phyloP scores from a whole-genome alignment of 805 yeast species.

The Lipomyces spencermartinsiae region DNA sequence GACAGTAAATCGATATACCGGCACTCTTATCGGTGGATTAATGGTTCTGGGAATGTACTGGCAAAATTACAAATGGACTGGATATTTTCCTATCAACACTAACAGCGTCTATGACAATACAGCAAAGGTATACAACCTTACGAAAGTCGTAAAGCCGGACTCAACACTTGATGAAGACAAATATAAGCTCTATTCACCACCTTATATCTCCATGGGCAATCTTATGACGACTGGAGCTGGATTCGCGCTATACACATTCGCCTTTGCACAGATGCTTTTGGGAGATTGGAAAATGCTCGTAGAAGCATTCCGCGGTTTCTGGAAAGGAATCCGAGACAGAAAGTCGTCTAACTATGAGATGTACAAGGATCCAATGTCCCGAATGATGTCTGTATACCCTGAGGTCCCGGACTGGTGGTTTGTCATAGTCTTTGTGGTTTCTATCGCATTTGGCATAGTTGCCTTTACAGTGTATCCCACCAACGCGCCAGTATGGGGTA shows the following conservation, averaged over 20 bases:
- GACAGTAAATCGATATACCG: constrained; percentile 50
- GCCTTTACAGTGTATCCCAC: constrained; percentile 51
- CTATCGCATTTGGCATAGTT: constrained; percentile 45
- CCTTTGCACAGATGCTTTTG: constrained; percentile 54
- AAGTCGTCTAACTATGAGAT: constrained; percentile 1
- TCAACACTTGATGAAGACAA: constrained; percentile 56
- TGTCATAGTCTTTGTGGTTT: constrained; percentile 52
- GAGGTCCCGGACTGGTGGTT: constrained; percentile 84
- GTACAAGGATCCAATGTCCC: constrained; percentile 47
- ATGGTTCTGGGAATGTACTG: constrained; percentile 60
- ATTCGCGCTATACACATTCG: constrained; percentile 59
- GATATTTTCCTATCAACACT: constrained; percentile 53
- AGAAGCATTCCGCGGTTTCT: constrained; percentile 15
- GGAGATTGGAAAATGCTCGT: constrained; percentile 47
- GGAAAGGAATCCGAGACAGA: constrained; percentile 1
- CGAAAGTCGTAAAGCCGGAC: constrained; percentile 52
- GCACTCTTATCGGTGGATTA: constrained; percentile 56
- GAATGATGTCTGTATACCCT: constrained; percentile 60
- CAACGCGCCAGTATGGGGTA: constrained; percentile 67
- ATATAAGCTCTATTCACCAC: constrained; percentile 66
- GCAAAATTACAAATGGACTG: constrained; percentile 55
- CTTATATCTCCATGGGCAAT: constrained; percentile 59
- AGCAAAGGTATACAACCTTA: constrained; percentile 52
- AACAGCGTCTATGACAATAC: constrained; percentile 48
- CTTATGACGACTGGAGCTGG: constrained; percentile 58